Evolutionary conservation across 73 alveolate genomes (phyloP), one percentile per base, ranked within the genome.

Genomic region (Diophrys appendiculata): DNA sequence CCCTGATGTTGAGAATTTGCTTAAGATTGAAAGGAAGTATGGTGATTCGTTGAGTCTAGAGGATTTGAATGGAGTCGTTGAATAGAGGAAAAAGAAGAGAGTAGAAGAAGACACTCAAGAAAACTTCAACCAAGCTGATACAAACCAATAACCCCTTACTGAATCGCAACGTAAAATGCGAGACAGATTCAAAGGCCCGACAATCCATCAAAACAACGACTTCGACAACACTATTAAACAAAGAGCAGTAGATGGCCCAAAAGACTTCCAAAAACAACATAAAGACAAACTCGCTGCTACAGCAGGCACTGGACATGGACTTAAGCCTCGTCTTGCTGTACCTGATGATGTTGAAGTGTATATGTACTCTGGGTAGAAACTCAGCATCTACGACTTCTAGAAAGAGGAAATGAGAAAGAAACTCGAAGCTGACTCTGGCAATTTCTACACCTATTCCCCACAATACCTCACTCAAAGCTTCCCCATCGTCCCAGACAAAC

Each of bases 291-390:
- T 77, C 0, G 23, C 29, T 23, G 79, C 33, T 18, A 30, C 29
- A 8, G 65, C 73, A 77, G 54, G 82, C 31, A 54, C 18, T 23
- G 77, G 80, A 11, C 54, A 64, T 27, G 69, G 73, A 0, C 65
- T 70, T 18, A 85, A 79, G 52, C 84, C 69, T 71, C 68, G 93
- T 70, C 69, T 85, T 56, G 83, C 78, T 24, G 69, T 80, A 3
- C 94, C 90, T 24, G 88, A 87, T 29, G 94, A 89, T 11, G 88
- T 68, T 0, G 94, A 90, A 29, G 96, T 90, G 26, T 90, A 54
- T 33, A 71, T 87, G 86, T 90, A 90, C 54, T 81, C 91, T 22
- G 73, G 83, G 70, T 84, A 90, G 72, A 90, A 82, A 73, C 88
- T 90, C 30, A 88, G 83, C 72, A 75, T 83, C 2, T 83, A 82